Percentiles rank a stretch among this genome's conserved stretches.
Conservation (phyloP, 495 filamentous ascomycete genomes). For the Neurospora pannonica region DNA sequence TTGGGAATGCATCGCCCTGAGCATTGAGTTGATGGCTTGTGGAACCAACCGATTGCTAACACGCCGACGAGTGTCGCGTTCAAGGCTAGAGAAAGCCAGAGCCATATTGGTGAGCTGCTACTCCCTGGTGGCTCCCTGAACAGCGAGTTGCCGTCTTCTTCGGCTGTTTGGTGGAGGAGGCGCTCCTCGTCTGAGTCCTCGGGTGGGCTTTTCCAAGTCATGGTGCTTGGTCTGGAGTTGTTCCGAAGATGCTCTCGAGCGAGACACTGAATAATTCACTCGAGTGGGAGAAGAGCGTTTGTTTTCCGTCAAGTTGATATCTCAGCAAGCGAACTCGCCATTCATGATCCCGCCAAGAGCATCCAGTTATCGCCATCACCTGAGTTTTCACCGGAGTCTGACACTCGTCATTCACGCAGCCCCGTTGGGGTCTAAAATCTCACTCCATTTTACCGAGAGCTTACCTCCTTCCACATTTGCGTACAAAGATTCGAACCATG, state of each 20-base stretch:
- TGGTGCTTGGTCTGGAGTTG: neutral
- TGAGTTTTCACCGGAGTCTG: neutral
- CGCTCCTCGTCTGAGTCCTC: neutral
- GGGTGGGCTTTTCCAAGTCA: neutral
- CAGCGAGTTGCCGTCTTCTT: neutral
- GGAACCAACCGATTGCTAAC: neutral
- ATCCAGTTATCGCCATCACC: neutral
- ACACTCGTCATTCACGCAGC: neutral
- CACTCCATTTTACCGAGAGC: neutral
- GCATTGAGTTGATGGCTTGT: neutral
- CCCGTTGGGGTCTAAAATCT: neutral
- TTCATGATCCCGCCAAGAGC: neutral
- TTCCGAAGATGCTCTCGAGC: neutral
- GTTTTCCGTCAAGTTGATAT: neutral
- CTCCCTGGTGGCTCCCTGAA: neutral
- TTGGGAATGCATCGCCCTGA: neutral
- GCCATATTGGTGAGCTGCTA: neutral
- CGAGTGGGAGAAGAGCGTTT: neutral
- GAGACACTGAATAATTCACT: neutral
- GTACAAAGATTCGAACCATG: neutral
- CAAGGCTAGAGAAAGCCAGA: neutral
- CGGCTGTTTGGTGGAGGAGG: neutral
- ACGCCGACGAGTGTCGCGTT: neutral
- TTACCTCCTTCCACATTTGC: neutral
- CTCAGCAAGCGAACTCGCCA: neutral